A percentile compares a stretch with the other conserved stretches of the same genome.
Conservation (phyloP, 2,329 filamentous ascomycete genomes). For the Clonostachys sp. region DNA sequence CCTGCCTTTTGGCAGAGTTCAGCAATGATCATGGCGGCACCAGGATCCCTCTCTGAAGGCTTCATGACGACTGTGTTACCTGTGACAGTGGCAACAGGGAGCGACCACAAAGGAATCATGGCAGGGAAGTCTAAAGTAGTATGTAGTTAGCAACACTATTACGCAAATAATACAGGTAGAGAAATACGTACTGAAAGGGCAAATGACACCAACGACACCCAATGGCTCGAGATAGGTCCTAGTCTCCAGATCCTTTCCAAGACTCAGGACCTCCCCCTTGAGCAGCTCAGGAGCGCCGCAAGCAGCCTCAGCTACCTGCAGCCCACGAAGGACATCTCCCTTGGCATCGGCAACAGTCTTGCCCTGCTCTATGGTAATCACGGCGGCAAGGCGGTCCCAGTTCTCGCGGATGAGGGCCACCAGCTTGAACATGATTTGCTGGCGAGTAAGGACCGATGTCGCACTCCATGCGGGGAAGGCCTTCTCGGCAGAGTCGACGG, state of each 20-base stretch:
- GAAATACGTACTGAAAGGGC: constrained; percentile 51
- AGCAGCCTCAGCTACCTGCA: constrained; percentile 73
- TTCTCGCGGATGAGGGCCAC: constrained; percentile 69
- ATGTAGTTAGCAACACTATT: constrained; percentile 22
- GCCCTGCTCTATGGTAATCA: constrained; percentile 74
- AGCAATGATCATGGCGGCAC: constrained; percentile 69
- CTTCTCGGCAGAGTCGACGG: constrained; percentile 64
- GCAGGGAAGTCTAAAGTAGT: constrained; percentile 57
- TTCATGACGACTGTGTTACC: constrained; percentile 75
- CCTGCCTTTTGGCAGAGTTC: constrained; percentile 70
- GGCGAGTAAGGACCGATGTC: constrained; percentile 62
- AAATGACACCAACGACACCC: constrained; percentile 68
- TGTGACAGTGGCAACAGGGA: constrained; percentile 74
- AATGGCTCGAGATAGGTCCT: constrained; percentile 67
- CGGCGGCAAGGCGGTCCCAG: constrained; percentile 71
- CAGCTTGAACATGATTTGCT: constrained; percentile 77
- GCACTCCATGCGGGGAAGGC: constrained; percentile 65
- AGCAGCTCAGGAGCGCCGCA: constrained; percentile 70
- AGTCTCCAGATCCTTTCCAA: constrained; percentile 81
- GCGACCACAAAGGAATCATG: constrained; percentile 79
- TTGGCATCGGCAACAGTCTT: constrained; percentile 74
- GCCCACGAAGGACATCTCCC: constrained; percentile 68
- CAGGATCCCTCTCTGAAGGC: constrained; percentile 73
- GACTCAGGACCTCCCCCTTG: constrained; percentile 71
- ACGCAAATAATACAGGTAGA: too few species aligned